Evolutionary conservation across 176 grass and related monocot species (phyloP), one percentile per base, ranked within the genome.

Genomic region (Avena eriantha): DNA sequence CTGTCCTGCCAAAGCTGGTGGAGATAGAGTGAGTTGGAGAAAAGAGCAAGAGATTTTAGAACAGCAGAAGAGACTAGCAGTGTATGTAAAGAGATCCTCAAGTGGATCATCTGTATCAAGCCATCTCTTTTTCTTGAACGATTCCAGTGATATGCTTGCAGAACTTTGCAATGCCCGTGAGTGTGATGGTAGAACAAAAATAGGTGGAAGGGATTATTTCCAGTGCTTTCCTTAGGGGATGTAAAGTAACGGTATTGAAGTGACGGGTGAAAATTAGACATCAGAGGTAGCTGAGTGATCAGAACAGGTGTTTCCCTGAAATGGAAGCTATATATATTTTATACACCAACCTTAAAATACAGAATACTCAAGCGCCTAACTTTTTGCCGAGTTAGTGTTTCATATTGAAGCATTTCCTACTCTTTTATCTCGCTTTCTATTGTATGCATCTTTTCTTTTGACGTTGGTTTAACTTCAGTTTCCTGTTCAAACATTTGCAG

Each of bases 401-500:
- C 53, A 48, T 43, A 39, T 59, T 13, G 34, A 78, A 80, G 6
- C 4, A 48, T 59, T 80, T 80, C 36, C 64, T 48, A 71, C 46
- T 51, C 34, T 55, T 26, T 46, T 35, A 45, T 61, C 56, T 50
- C 16, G 33, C 43, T 82, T 82, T 90, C 19, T 76, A 72, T 19
- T 48, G 79, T 21, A 24, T 23, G 7, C 21, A 39, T 3, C 6
- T 68, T 57, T 86, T 60, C 31, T 69, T 36, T 12, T 35, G 17
- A 69, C 59, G 21, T 66, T 73, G 17, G 45, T 80, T 87, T 75
- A 75, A 82, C 67, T 36, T 90, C 76, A 69, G 19, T 72, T 88
- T 60, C 82, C 45, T 83, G 29, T 73, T 83, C 67, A 66, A 87
- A 57, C 66, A 89, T 81, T 74, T 93, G 90, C 97, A 99, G 97